Base-by-base conservation (phyloP, 768 basidiomycete genomes). In the Suillus discolor region DNA sequence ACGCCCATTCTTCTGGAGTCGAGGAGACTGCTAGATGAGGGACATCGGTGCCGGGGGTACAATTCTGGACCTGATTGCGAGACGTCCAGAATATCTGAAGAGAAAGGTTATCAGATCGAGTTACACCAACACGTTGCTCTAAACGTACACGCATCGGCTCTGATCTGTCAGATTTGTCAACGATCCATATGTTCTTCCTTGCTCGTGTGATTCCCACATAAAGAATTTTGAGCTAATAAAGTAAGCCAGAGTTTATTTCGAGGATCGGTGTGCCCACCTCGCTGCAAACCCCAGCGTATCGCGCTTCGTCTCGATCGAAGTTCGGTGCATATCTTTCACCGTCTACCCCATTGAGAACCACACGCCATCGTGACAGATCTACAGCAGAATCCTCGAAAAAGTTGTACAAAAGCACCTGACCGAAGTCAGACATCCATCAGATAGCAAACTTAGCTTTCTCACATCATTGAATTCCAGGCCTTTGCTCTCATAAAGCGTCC, bases 151-250 rank as follows among this genome's bases (percentile, higher is more conserved):
- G n/a, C n/a, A n/a, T n/a, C n/a, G n/a, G n/a, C n/a, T n/a, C n/a
- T n/a, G n/a, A n/a, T 64, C 82, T 85, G 1, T 79, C 75, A 0
- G 89, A 90, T 39, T 78, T 81, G 71, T 92, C 90, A 1, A 84
- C 84, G 23, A 92, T 85, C 89, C 90, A 90, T 6, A 92, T 71
- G 61, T 89, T 88, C 64, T 87, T 88, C 47, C 87, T 81, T 1
- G 90, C 89, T 47, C 90, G 75, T 0, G 91, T 92, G 18, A 90
- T 83, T 0, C 89, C 90, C 3, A 92, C 90, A 64, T 92, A 92
- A 0, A 92, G 74, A 51, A 79, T 82, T 69, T 92, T 91, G 25
- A 92, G 78, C 89, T 90, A 36, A 31, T 1, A 47, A 18, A 7
- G 34, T 65, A 39, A 66, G 45, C 36, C 9, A 1, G 5, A 36